Base-by-base conservation (phyloP, 345 rosid genomes). In the Euphorbia pulcherrima region DNA sequence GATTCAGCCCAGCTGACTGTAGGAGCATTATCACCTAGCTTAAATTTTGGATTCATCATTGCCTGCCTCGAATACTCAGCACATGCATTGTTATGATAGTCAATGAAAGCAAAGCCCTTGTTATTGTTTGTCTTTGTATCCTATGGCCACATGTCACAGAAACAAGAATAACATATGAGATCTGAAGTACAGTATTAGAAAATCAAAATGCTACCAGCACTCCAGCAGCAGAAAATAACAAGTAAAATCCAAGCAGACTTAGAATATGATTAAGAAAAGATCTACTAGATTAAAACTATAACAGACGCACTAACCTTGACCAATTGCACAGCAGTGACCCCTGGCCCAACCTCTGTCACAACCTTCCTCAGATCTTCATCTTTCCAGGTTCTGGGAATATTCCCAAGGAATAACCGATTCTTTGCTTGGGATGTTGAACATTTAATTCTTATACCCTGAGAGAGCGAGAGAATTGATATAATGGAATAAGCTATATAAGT, bases 1-100 rank as follows among this genome's bases (percentile, higher is more conserved):
- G 96, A 88, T 70, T 93, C 97, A 65, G 98, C 92, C 98, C 98
- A 93, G 79, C 96, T 90, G 56, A 93, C 90, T n/a, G 90, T 86
- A 64, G 97, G 98, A 59, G 96, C 71, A 83, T 90, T 90, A 70
- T 82, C 82, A 16, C 86, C 97, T 62, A 93, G 96, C 83, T 86
- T 90, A 77, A 93, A 93, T 60, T 79, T 78, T 14, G 96, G 87
- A 70, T 77, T 69, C 72, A 79, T 75, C 98, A 93, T 93, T 81
- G 86, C 86, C 78, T 82, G 92, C 83, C 93, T 87, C 6, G 97
- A 86, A 75, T 87, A 89, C 65, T 90, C 96, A 35, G 98, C 97
- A 78, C 98, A 93, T 40, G 90, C 90, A 85, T 86, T 84, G 78
- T 93, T 93, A 72, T 89, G 78, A 72, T 89, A 93, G 74, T 93